Percentiles rank a stretch among this genome's conserved stretches.
Evolutionary conservation across 176 grass and related monocot genomes (phyloP).

Genomic region (barley (Hordeum vulgare)): DNA sequence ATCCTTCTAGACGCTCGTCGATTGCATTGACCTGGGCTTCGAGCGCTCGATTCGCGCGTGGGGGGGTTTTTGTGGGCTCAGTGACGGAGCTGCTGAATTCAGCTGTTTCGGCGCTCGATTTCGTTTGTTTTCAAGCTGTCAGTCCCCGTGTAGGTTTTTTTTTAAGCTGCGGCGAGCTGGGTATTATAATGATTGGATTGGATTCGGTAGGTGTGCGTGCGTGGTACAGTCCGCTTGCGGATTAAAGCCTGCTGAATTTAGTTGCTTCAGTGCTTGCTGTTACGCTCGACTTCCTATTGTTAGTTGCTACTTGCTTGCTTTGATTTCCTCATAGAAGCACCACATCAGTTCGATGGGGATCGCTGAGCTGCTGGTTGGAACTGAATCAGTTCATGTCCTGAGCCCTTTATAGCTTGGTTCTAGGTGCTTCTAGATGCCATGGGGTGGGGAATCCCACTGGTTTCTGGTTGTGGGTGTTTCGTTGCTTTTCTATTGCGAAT

Average conservation of each 20-base stretch:
- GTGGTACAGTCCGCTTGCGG: not conserved
- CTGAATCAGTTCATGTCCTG: not conserved
- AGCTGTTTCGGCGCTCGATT: constrained; percentile 10
- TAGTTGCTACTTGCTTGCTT: not conserved
- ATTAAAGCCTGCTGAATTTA: not conserved
- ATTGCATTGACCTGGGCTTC: not conserved
- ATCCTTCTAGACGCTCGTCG: not conserved
- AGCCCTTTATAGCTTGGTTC: not conserved
- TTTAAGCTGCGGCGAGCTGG: not conserved
- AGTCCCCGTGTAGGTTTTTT: not conserved
- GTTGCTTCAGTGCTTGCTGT: not conserved
- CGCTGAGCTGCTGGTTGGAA: not conserved
- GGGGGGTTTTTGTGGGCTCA: not conserved
- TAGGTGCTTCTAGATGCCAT: not conserved
- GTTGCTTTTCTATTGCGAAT: not conserved
- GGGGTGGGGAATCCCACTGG: not conserved
- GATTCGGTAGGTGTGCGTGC: constrained; percentile 10
- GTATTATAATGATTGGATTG: constrained; percentile 12
- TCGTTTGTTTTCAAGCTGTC: not conserved
- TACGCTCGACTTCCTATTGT: not conserved
- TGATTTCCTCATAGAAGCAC: not conserved
- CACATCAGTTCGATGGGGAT: not conserved
- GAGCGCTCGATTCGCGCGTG: not conserved
- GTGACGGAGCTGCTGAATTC: not conserved
- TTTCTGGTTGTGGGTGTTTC: not conserved